phyloP scores from a whole-genome alignment of 1,139 yeast genomes.

The Candida tropicalis region DNA sequence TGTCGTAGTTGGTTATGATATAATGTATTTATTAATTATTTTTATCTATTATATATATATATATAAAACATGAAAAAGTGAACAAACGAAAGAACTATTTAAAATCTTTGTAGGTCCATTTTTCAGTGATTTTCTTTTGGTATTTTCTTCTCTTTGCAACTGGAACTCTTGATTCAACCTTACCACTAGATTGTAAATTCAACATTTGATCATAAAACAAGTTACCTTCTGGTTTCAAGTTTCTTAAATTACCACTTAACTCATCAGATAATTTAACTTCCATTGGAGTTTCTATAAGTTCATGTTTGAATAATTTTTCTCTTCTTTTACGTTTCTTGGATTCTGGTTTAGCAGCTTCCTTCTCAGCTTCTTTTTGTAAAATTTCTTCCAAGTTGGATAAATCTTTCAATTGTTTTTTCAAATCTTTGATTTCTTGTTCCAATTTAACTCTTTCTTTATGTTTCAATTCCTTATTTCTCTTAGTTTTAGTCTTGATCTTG shows the following conservation, averaged over 20 bases:
- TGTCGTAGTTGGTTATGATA: slow-evolving; percentile 25
- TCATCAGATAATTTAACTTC: slow-evolving; percentile 92
- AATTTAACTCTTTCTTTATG: slow-evolving; percentile 63
- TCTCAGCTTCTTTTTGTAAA: slow-evolving; percentile 38
- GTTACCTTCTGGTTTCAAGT: slow-evolving; percentile 89
- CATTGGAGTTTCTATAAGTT: slow-evolving; percentile 61
- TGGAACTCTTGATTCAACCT: slow-evolving; percentile 81
- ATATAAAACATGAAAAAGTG: not conserved
- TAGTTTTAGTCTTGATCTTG: slow-evolving; percentile 75
- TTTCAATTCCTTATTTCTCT: slow-evolving; percentile 71
- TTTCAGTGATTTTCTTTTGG: slow-evolving; percentile 77
- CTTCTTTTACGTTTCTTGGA: slow-evolving; percentile 27
- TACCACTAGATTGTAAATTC: slow-evolving; percentile 79
- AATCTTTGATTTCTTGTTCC: slow-evolving; percentile 57
- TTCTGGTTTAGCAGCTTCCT: slow-evolving; percentile 19
- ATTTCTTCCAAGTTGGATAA: slow-evolving; percentile 59
- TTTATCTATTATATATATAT: slow-evolving; percentile 1
- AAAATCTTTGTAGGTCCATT: slow-evolving; percentile 91
- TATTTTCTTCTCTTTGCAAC: slow-evolving; percentile 67
- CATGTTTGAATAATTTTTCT: slow-evolving; percentile 54
- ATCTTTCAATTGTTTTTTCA: slow-evolving; percentile 59
- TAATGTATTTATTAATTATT: not conserved
- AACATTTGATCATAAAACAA: slow-evolving; percentile 80
- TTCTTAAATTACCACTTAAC: slow-evolving; percentile 79
- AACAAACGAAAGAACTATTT: slow-evolving; percentile 36